Base-by-base conservation (phyloP, 1,284 basidiomycete genomes). In the Wallemia hederae region DNA sequence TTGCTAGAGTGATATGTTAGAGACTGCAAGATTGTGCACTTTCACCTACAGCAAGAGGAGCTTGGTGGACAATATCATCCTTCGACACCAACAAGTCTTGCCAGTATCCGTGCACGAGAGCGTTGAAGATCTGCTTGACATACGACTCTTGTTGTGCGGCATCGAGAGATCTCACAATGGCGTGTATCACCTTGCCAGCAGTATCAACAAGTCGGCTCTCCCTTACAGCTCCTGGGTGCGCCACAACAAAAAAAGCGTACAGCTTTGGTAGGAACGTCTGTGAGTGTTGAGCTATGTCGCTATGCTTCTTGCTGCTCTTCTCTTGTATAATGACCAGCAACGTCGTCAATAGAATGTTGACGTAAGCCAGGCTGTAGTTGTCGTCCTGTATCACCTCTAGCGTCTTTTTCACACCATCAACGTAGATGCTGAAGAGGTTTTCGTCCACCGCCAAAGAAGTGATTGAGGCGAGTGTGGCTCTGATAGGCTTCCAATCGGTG, bases 391-490 rank as follows among this genome's bases (percentile, higher is more conserved):
- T 69, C 1, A 83, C 67, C 63, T 89, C 84, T 26, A 97, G 73
- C 69, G 88, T 87, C 1, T 83, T 81, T 0, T 77, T 79, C 14
- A 97, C 73, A 24, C 84, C 80, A 57, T 88, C 77, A 39, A 88
- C 79, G 27, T 97, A 76, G 3, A 77, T 81, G 68, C 89, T 86
- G 70, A 94, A 97, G 26, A 97, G 75, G 24, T 80, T 76, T 0
- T 83, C 76, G 57, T 82, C 78, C 1, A 78, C 70, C 68, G 39
- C 39, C n/a, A 49, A 49, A 55, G 34, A 29, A 49, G 55, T 60
- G 58, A 26, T 34, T 24, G 24, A 24, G 28, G 2, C 49, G 61
- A 39, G n/a, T 60, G 59, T 27, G 56, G 14, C 28, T 59, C 60
- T 15, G 67, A 68, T 22, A 5, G 39, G 11, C 22, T 49, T 49